Evolutionary conservation across 352 stramenopile species (phyloP).

Genomic region (Globisporangium perplexum): DNA sequence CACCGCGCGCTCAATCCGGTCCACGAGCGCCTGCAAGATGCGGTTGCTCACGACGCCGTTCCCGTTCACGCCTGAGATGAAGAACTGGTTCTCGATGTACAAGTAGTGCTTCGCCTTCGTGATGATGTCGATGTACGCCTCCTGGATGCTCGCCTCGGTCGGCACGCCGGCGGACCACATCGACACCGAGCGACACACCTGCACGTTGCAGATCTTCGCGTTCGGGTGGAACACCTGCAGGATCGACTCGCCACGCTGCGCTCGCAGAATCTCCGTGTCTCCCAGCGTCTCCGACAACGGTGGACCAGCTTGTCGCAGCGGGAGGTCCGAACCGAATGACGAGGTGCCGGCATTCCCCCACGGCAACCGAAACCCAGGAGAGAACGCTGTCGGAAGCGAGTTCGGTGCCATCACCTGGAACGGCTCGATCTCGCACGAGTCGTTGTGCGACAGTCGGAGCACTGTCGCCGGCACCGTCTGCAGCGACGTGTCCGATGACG

Average conservation of each 20-base stretch:
- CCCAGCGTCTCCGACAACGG: conserved; percentile 23
- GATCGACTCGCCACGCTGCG: conserved; percentile 58
- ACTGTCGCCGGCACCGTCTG: conserved; percentile 28
- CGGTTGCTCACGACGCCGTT: conserved; percentile 79
- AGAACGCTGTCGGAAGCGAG: conserved; percentile 6
- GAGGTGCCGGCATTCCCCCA: conserved; percentile 9
- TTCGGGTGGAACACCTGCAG: conserved; percentile 66
- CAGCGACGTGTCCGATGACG: conserved; percentile 44
- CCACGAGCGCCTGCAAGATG: conserved; percentile 75
- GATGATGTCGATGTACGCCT: conserved; percentile 83
- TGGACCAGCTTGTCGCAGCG: conserved; percentile 9
- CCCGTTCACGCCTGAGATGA: conserved; percentile 78
- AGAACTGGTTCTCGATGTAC: conserved; percentile 94
- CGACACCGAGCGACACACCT: conserved; percentile 80
- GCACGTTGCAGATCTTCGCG: conserved; percentile 69
- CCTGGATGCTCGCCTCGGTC: conserved; percentile 78
- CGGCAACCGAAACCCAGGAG: conserved; percentile 9
- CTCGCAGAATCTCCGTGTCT: conserved; percentile 49
- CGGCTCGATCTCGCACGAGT: conserved; percentile 35
- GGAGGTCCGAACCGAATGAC: conserved; percentile 13
- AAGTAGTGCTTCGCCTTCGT: conserved; percentile 75
- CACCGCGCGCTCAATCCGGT: conserved; percentile 79
- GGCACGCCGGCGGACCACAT: conserved; percentile 84
- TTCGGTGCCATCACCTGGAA: conserved; percentile 17
- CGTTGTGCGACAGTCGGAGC: conserved; percentile 45